Evolutionary conservation across 768 basidiomycete genomes (phyloP).

Genomic region (Hebeloma cylindrosporum): DNA sequence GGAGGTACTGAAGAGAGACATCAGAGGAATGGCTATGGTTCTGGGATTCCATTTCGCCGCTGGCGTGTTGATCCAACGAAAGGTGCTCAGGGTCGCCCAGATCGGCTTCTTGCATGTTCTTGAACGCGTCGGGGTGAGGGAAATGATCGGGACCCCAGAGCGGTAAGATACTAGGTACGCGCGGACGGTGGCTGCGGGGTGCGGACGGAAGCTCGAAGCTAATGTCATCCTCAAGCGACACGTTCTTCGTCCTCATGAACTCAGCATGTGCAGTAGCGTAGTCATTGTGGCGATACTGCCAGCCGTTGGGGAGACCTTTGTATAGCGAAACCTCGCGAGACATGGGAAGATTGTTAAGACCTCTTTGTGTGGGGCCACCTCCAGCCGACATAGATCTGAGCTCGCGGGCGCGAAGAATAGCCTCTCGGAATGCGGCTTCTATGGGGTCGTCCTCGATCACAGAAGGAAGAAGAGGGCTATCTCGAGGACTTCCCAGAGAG

Average conservation of each 20-base stretch:
- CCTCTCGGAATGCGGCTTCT: constrained; percentile 25
- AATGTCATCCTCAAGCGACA: constrained; percentile 16
- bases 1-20: constrained; percentile 17
- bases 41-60: not conserved
- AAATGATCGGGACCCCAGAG: constrained; percentile 31
- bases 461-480: constrained; percentile 6
- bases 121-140: constrained; percentile 16
- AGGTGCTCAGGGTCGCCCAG: constrained; percentile 9
- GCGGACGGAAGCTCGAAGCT: constrained; percentile 7
- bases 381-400: constrained; percentile 11
- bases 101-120: constrained; percentile 17
- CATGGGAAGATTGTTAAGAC: constrained; percentile 34
- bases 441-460: constrained; percentile 20
- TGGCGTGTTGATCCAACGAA: constrained; percentile 3
- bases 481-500: constrained; percentile 1
- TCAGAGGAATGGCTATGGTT: not conserved
- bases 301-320: constrained; percentile 47
- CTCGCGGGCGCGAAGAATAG: constrained; percentile 18
- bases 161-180: constrained; percentile 42
- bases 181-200: constrained; percentile 25
- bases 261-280: constrained; percentile 38
- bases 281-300: constrained; percentile 41
- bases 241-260: constrained; percentile 32
- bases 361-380: constrained; percentile 8
- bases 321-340: constrained; percentile 47